Percentiles rank a stretch among this genome's conserved stretches.
Conservation (phyloP, 352 stramenopile genomes). For the Phytopythium cucurbitacearum region DNA sequence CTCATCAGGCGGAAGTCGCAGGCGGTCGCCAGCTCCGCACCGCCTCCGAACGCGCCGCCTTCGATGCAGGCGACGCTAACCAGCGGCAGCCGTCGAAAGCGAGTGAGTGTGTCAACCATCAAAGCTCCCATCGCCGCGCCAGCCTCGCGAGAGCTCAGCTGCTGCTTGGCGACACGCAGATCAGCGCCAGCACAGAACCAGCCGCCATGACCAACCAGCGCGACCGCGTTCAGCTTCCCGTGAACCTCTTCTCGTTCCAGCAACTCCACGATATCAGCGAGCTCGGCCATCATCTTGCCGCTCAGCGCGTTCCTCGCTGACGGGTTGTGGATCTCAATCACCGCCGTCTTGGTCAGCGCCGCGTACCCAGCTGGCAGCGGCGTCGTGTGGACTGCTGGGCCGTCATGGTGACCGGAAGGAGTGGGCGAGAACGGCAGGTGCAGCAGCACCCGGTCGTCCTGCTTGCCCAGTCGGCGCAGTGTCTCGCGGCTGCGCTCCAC, state of each 20-base stretch:
- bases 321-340: slow-evolving; percentile 73
- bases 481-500: slow-evolving; percentile 32
- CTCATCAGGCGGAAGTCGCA: slow-evolving; percentile 82
- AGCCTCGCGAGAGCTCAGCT: slow-evolving; percentile 63
- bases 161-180: slow-evolving; percentile 68
- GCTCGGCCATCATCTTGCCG: slow-evolving; percentile 87
- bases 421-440: slow-evolving; percentile 26
- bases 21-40: slow-evolving; percentile 74
- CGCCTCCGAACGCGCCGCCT: slow-evolving; percentile 77
- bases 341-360: slow-evolving; percentile 35
- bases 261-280: slow-evolving; percentile 59
- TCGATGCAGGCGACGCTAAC: slow-evolving; percentile 78
- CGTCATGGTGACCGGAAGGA: neutral
- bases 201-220: slow-evolving; percentile 46
- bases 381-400: neutral
- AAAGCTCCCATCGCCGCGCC: slow-evolving; percentile 62
- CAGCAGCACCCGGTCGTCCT: slow-evolving; percentile 32
- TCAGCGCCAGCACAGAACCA: slow-evolving; percentile 87
- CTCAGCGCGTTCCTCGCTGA: slow-evolving; percentile 69
- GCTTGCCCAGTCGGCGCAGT: slow-evolving; percentile 30
- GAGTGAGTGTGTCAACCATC: slow-evolving; percentile 73
- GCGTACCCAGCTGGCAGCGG: slow-evolving; percentile 12
- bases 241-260: slow-evolving; percentile 55
- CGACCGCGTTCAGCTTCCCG: slow-evolving; percentile 49
- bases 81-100: slow-evolving; percentile 68